phyloP scores from a whole-genome alignment of 2,329 filamentous ascomycete genomes.

The Sporothrix sp. region DNA sequence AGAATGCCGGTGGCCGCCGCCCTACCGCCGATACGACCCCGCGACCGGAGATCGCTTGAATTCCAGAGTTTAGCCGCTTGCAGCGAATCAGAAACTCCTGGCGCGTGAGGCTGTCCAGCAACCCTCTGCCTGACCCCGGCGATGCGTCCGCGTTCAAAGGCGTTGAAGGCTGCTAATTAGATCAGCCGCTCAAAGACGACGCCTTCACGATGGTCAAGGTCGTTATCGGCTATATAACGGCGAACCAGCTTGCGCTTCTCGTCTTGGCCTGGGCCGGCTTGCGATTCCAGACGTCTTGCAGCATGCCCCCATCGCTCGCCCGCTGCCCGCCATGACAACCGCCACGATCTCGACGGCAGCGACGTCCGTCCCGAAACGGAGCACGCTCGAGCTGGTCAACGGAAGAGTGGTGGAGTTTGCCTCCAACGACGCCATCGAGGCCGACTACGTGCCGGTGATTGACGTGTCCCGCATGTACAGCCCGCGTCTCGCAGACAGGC shows the following conservation, averaged over 20 bases:
- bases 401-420: conserved; percentile 20
- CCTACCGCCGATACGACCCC: too few relatives aligned
- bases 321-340: background rate
- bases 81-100: background rate
- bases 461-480: conserved; percentile 34
- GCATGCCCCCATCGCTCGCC: background rate
- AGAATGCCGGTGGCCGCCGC: background rate
- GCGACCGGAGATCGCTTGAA: too few relatives aligned
- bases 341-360: background rate
- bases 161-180: too few relatives aligned
- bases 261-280: background rate
- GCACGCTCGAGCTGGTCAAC: conserved; percentile 19
- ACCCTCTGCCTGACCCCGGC: background rate
- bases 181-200: too few relatives aligned
- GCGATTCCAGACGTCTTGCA: background rate
- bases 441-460: conserved; percentile 32
- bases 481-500: conserved; percentile 25
- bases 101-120: background rate
- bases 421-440: conserved; percentile 20
- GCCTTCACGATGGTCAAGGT: background rate
- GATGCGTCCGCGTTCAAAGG: too few relatives aligned
- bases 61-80: background rate
- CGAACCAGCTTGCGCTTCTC: background rate
- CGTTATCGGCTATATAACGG: conserved; percentile 2
- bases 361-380: background rate